phyloP scores from a whole-genome alignment of 148 eudicot species.

The Suaeda aralocaspica region DNA sequence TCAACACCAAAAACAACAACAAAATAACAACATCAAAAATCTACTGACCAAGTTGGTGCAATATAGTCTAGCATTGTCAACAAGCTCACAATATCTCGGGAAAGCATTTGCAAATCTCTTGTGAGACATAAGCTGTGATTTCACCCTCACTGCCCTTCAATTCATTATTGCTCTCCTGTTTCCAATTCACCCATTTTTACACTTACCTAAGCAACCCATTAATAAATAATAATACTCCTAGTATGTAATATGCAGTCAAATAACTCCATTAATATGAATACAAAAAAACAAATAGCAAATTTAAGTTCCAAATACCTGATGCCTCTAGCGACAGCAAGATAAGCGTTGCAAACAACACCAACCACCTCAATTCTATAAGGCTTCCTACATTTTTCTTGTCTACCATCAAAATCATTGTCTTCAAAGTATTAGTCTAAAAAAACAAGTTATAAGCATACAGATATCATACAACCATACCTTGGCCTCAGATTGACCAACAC shows the following conservation, averaged over 20 bases:
- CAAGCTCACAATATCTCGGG: constrained; percentile 55
- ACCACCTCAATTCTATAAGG: constrained; percentile 85
- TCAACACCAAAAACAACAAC: too few relatives aligned
- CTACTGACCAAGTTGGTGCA: constrained; percentile 55
- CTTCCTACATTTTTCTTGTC: too few relatives aligned
- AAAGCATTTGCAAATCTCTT: constrained; percentile 79
- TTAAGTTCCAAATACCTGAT: constrained; percentile 79
- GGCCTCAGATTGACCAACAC: too few relatives aligned
- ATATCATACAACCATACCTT: too few relatives aligned
- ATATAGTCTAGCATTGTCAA: constrained; percentile 79
- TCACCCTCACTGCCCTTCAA: constrained; percentile 85
- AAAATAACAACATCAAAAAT: too few relatives aligned
- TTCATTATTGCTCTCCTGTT: constrained; percentile 74
- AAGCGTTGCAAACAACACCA: constrained; percentile 90
- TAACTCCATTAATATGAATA: too few relatives aligned
- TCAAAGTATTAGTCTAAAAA: too few relatives aligned
- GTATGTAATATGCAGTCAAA: too few relatives aligned
- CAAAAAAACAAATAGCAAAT: too few relatives aligned
- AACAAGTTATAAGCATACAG: too few relatives aligned
- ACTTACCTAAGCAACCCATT: background rate
- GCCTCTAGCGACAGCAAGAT: constrained; percentile 80
- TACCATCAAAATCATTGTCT: too few relatives aligned
- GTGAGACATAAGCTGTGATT: constrained; percentile 80
- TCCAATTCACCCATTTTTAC: background rate
- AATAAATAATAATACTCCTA: too few relatives aligned